Evolutionary conservation across 768 basidiomycete species (phyloP).

Genomic region (Amanita pseudoporphyria): DNA sequence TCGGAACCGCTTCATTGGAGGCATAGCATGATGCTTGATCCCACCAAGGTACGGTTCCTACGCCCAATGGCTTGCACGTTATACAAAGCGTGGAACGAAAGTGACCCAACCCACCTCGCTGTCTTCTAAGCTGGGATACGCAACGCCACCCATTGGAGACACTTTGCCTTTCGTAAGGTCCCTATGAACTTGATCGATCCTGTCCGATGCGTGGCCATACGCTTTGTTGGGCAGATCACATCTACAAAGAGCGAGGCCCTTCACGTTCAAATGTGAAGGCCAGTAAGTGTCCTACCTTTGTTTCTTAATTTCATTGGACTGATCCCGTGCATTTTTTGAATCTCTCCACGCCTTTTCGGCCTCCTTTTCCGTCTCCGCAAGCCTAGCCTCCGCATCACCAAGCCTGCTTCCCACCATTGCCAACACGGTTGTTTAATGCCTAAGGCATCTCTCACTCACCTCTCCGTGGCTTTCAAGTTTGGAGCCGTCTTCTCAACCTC

Average conservation of each 20-base stretch:
- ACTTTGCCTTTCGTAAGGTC: conserved; percentile 94
- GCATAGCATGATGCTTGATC: conserved; percentile 99
- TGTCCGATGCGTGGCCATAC: conserved; percentile 90
- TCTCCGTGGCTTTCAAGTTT: conserved; percentile 93
- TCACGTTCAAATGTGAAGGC: too few species aligned
- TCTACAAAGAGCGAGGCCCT: conserved; percentile 17
- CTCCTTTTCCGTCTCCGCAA: conserved; percentile 85
- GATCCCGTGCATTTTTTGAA: conserved; percentile 82
- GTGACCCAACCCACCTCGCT: conserved; percentile 55
- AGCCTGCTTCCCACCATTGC: conserved; percentile 32
- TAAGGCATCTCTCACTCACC: conserved; percentile 31
- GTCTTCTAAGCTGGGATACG: conserved; percentile 93
- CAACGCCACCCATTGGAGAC: conserved; percentile 91
- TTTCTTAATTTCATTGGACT: conserved; percentile 82
- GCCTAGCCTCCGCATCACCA: conserved; percentile 76
- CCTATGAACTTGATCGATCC: conserved; percentile 95
- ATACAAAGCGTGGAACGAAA: not conserved
- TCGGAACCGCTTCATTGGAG: conserved; percentile 97
- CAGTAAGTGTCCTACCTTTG: conserved; percentile 42
- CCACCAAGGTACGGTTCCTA: conserved; percentile 34
- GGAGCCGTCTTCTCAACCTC: conserved; percentile 94
- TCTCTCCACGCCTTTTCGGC: conserved; percentile 88
- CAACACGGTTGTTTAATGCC: too few species aligned
- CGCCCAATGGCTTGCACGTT: not conserved
- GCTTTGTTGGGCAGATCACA: conserved; percentile 91